Percentiles rank a stretch among this genome's conserved stretches.
These are phyloP conservation scores for Trichoderma gamsii DNA, from an alignment of 495 filamentous ascomycete genomes.

Conservation along the genomic window DNA sequence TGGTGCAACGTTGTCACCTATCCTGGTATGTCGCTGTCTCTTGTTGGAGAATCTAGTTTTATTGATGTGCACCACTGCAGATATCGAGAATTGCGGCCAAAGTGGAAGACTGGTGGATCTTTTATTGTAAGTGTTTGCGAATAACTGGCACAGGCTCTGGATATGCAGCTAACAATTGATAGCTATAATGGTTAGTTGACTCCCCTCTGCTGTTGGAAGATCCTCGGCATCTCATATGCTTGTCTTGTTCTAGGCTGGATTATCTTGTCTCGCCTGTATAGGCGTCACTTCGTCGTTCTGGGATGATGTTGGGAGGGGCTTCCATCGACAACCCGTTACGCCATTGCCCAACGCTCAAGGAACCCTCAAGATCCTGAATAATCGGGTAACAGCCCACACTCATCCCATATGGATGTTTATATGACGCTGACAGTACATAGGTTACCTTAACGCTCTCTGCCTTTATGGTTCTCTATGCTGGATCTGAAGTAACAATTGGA, in stretches of 20 bases:
- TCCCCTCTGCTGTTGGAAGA: background rate
- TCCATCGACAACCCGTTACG: conserved; percentile 50
- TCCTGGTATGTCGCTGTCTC: conserved; percentile 47
- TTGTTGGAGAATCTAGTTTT: background rate
- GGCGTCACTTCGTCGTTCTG: conserved; percentile 52
- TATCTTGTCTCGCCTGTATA: background rate
- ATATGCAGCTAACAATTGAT: conserved; percentile 48
- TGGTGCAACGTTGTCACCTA: conserved; percentile 67
- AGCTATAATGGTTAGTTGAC: background rate
- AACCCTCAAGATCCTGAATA: background rate
- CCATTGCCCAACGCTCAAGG: background rate
- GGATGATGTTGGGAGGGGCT: conserved; percentile 46
- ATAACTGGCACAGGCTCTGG: conserved; percentile 51
- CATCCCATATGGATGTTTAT: too few relatives aligned
- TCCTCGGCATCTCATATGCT: background rate
- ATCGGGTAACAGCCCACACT: background rate
- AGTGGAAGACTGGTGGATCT: conserved; percentile 54
- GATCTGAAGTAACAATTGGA: conserved; percentile 74
- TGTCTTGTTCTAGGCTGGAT: background rate
- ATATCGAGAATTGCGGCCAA: conserved; percentile 59
- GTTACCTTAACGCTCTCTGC: conserved; percentile 62
- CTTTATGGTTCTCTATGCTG: conserved; percentile 76
- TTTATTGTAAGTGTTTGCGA: conserved; percentile 45
- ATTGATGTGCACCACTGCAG: background rate
- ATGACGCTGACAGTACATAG: conserved; percentile 22